Base-by-base conservation (phyloP, 257 asterid species). In the Agastache rugosa region DNA sequence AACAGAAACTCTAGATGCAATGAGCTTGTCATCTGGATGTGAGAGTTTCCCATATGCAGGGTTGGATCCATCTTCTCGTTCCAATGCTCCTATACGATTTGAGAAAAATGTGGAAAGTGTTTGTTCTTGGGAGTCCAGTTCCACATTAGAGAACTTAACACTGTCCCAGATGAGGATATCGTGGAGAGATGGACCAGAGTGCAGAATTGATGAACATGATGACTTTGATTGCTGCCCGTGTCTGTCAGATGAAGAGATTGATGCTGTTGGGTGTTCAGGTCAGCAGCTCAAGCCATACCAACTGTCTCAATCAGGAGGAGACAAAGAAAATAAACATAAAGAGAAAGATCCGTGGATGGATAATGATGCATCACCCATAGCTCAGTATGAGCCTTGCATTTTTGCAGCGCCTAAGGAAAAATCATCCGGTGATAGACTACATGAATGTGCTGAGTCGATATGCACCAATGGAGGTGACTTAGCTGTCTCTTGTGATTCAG, bases 401-500 rank as follows among this genome's bases (percentile, higher is more conserved):
- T 60, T 58, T 27, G 71, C 54, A 37, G 81, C 63, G 54, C 80
- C 73, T 34, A 81, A 82, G 67, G 79, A 35, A 27, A 76, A 74
- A 16, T 20, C 34, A 51, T 11, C 77, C 8, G 79, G 71, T 11
- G 61, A 7, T 55, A 58, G 77, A 44, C 4, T 7, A 9, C 29
- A 62, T 62, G 42, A 31, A 14, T 73, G 83, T 69, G 90, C 93
- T 0, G 96, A 88, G 83, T 90, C 95, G 67, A 88, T 90, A 45
- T 73, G 82, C 83, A 86, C 83, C 23, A 88, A 85, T 71, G 94
- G 87, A 11, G 85, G 82, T 58, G 87, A 85, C 54, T 75, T 90
- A 12, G 79, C 82, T 63, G 84, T 75, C 61, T 90, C 96, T 45
- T 75, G 83, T 42, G 94, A 90, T 75, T 90, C 88, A 27, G 91